Percentiles rank a stretch among this genome's conserved stretches.
These are phyloP conservation scores for Penicillium sp. DNA, from an alignment of 2,329 filamentous ascomycete genomes.

Conservation along the genomic window DNA sequence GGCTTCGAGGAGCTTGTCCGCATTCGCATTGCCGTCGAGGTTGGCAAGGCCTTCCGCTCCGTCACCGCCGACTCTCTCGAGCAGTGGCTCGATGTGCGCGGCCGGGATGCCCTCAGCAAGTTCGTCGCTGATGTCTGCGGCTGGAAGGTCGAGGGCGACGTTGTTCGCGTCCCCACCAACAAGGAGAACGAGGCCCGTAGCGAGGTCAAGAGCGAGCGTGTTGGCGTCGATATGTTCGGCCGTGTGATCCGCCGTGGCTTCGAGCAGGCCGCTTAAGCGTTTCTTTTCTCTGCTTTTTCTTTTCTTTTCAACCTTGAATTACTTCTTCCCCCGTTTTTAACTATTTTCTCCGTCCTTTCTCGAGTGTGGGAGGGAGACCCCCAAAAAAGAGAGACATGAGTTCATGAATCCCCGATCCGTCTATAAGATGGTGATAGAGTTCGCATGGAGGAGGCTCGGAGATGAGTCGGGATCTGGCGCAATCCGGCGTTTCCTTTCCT, in stretches of 20 bases:
- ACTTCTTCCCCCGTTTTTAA: conserved; percentile 15
- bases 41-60: conserved; percentile 79
- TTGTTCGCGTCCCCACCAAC: conserved; percentile 82
- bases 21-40: conserved; percentile 83
- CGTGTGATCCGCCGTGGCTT: conserved; percentile 81
- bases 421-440: conserved; percentile 29
- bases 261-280: conserved; percentile 71
- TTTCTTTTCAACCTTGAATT: conserved; percentile 8
- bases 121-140: conserved; percentile 85
- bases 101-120: conserved; percentile 69
- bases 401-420: conserved; percentile 33
- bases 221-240: conserved; percentile 60
- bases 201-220: conserved; percentile 91
- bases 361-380: conserved; percentile 9
- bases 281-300: not conserved
- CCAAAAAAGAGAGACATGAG: conserved; percentile 28
- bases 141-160: conserved; percentile 72
- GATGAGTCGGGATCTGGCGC: conserved; percentile 34
- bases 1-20: conserved; percentile 96
- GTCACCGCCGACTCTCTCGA: conserved; percentile 70
- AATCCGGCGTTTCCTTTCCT: conserved; percentile 28
- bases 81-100: conserved; percentile 73
- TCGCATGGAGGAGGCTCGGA: conserved; percentile 32
- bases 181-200: conserved; percentile 98
- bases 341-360: conserved; percentile 21